Evolutionary conservation across 768 basidiomycete genomes (phyloP), one percentile per base, ranked within the genome.

Genomic region (Trametes punicea): DNA sequence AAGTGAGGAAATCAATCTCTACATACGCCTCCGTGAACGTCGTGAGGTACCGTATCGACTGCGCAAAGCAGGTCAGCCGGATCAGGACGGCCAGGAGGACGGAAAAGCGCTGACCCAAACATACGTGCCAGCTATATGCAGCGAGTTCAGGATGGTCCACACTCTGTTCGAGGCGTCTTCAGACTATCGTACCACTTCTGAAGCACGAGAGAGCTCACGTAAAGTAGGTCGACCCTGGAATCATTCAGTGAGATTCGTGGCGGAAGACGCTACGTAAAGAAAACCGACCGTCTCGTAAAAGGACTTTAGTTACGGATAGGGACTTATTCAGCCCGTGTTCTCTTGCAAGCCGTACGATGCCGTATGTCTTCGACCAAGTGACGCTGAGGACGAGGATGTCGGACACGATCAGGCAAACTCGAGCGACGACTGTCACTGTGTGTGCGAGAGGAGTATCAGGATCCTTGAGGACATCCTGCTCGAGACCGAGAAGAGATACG

Each of bases 341-440:
- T 11, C 41, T 34, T 8, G 55, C 31, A 18, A 56, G 39, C 41
- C 55, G 55, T 18, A 56, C 41, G 31, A 50, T 50, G 13, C 55
- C 55, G 55, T 50, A 56, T 8, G 55, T 56, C 47, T 56, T 49
- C 6, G 18, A n/a, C 55, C 55, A 56, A 18, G 55, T 56, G 10
- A 56, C 55, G 33, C 55, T 25, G 13, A 56, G 41, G 13, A 56
- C 55, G n/a, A 56, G 42, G 16, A 50, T 2, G 31, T 56, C 47
- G 2, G 55, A 56, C 10, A 56, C 10, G 11, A 56, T 48, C 2
- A 56, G 42, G n/a, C 55, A 56, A 2, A n/a, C 18, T 21, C 55
- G n/a, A 2, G 27, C 23, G 1, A 56, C 26, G 3, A 48, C 36
- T 15, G 55, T 56, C 11, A 56, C 55, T 56, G 42, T 6, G 3